Percentiles rank a stretch among this genome's conserved stretches.
These are phyloP conservation scores for Ogataea dorogensis DNA, from an alignment of 805 yeast genomes.

Conservation along the genomic window DNA sequence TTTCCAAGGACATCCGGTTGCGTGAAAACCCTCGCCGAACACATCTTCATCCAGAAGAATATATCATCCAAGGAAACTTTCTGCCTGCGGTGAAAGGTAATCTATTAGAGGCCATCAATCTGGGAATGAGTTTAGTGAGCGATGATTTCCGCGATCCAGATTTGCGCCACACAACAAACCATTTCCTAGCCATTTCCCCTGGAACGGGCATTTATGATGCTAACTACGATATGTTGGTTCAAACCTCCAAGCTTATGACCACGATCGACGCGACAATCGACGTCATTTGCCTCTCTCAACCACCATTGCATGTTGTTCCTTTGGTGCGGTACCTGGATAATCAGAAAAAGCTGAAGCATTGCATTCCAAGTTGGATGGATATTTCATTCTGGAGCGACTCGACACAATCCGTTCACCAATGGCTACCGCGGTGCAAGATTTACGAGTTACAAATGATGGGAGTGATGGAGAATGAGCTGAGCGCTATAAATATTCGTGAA, in stretches of 20 bases:
- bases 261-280: conserved; percentile 86
- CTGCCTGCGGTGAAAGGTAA: conserved; percentile 90
- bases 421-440: conserved; percentile 94
- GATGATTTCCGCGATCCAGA: conserved; percentile 84
- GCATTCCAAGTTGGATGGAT: conserved; percentile 95
- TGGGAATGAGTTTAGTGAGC: conserved; percentile 74
- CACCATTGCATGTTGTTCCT: conserved; percentile 92
- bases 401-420: conserved; percentile 48
- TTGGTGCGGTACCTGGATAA: conserved; percentile 67
- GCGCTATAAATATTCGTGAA: conserved; percentile 63
- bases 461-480: conserved; percentile 84
- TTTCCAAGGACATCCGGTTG: conserved; percentile 69
- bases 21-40: conserved; percentile 38
- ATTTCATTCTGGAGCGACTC: conserved; percentile 82
- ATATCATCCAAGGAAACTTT: conserved; percentile 56
- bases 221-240: conserved; percentile 69
- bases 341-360: conserved; percentile 53
- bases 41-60: conserved; percentile 34
- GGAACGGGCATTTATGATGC: conserved; percentile 95
- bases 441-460: conserved; percentile 99
- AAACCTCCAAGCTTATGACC: conserved; percentile 72
- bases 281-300: conserved; percentile 81
- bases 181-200: conserved; percentile 82
- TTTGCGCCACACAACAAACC: conserved; percentile 86
- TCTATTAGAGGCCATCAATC: conserved; percentile 78